phyloP scores from a whole-genome alignment of 768 basidiomycete genomes.

The Phlebiopsis flavidoalba region DNA sequence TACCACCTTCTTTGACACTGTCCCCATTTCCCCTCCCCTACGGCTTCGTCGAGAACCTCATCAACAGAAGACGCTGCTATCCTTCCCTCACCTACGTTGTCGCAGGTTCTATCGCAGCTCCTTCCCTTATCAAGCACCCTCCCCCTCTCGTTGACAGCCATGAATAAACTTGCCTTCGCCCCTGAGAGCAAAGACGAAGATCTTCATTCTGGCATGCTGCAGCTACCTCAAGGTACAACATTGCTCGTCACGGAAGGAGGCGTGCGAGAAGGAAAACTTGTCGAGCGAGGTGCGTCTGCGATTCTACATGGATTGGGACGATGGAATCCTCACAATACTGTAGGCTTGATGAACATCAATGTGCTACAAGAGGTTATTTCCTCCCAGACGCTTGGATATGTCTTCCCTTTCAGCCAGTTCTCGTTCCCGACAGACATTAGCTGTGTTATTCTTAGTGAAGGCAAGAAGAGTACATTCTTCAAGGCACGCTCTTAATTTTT shows the following conservation, averaged over 20 bases:
- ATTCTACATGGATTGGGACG: background rate
- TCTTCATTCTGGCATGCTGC: slow-evolving; percentile 68
- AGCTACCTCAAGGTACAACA: slow-evolving; percentile 58
- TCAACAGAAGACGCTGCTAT: background rate
- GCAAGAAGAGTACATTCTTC: slow-evolving; percentile 69
- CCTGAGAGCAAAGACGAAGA: slow-evolving; percentile 71
- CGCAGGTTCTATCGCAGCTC: slow-evolving; percentile 48
- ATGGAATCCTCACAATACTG: background rate
- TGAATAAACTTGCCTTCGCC: slow-evolving; percentile 54
- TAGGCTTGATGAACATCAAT: slow-evolving; percentile 61
- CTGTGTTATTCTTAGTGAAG: slow-evolving; percentile 58
- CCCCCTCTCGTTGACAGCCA: slow-evolving; percentile 53
- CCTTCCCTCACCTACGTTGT: slow-evolving; percentile 39
- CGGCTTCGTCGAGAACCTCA: slow-evolving; percentile 9
- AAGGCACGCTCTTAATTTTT: slow-evolving; percentile 37
- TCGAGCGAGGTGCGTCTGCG: slow-evolving; percentile 37
- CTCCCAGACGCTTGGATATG: slow-evolving; percentile 63
- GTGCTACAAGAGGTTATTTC: slow-evolving; percentile 60
- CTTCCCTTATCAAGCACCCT: slow-evolving; percentile 52
- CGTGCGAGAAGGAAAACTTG: slow-evolving; percentile 62
- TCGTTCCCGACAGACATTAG: slow-evolving; percentile 69
- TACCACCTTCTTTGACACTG: slow-evolving; percentile 62
- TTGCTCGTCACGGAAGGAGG: slow-evolving; percentile 63
- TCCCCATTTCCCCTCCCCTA: slow-evolving; percentile 49
- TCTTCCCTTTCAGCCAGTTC: slow-evolving; percentile 73